Conservation (phyloP, 116 monocot genomes). For the Posidonia oceanica region DNA sequence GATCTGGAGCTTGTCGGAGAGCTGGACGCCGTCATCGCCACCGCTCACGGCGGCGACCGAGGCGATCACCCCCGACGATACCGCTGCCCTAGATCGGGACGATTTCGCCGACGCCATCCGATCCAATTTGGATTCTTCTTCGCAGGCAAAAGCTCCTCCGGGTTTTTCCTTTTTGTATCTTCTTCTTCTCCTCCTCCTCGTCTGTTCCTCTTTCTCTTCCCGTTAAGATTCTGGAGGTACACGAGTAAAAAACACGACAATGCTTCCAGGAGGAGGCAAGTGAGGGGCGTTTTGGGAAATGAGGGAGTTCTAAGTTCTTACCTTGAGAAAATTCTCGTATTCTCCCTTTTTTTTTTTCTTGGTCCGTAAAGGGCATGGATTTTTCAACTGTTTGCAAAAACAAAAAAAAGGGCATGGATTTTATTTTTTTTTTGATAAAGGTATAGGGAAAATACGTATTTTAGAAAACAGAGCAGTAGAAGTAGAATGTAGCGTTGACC, state of each 20-base stretch:
- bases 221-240: background rate
- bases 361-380: too few species aligned
- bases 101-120: conserved; percentile 70
- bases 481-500: too few species aligned
- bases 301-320: too few species aligned
- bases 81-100: conserved; percentile 59
- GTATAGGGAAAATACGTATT: too few species aligned
- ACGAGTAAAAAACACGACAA: too few species aligned
- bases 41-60: background rate
- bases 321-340: too few species aligned
- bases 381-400: too few species aligned
- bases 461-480: too few species aligned
- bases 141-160: background rate
- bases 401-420: too few species aligned
- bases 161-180: background rate
- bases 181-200: background rate
- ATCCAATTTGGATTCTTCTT: background rate
- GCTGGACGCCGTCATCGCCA: conserved; percentile 32
- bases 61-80: conserved; percentile 26
- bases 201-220: background rate
- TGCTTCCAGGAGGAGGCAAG: background rate
- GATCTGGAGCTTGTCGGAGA: conserved; percentile 87
- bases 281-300: background rate
- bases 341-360: too few species aligned
- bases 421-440: too few species aligned